phyloP scores from a whole-genome alignment of 2,329 filamentous ascomycete species.

The Lecanicillium sp. region DNA sequence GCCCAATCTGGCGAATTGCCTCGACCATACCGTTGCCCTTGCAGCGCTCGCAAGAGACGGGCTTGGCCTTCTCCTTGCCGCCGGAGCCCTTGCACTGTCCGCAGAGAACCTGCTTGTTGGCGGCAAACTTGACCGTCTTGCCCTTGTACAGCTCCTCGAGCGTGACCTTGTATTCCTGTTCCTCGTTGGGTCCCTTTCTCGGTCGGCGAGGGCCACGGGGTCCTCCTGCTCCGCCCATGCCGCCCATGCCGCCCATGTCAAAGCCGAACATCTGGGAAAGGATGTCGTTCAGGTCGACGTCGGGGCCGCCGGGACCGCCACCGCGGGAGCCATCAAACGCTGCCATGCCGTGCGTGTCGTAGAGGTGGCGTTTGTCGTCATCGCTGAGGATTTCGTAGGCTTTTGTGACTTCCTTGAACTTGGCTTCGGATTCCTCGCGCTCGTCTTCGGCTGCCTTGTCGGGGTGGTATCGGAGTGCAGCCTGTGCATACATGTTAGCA shows the following conservation, averaged over 20 bases:
- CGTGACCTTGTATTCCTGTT: constrained; percentile 83
- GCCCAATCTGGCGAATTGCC: constrained; percentile 73
- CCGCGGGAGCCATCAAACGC: constrained; percentile 76
- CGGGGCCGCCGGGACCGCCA: constrained; percentile 57
- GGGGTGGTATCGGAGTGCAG: constrained; percentile 80
- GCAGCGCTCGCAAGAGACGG: constrained; percentile 75
- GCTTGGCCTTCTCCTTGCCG: constrained; percentile 85
- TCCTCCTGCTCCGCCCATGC: constrained; percentile 34
- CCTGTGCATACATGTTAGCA: constrained; percentile 38
- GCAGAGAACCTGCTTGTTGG: constrained; percentile 90
- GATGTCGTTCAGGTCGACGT: constrained; percentile 84
- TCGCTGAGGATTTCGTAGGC: constrained; percentile 98
- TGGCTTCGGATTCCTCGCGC: constrained; percentile 76
- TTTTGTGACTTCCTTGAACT: constrained; percentile 87
- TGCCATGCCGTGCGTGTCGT: constrained; percentile 92
- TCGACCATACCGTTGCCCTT: constrained; percentile 71
- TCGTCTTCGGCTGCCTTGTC: constrained; percentile 89
- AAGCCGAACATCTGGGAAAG: constrained; percentile 87
- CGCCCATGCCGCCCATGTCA: constrained; percentile 51
- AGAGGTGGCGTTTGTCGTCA: constrained; percentile 84
- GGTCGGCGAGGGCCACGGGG: constrained; percentile 50
- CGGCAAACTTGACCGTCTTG: constrained; percentile 94
- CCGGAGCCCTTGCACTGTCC: constrained; percentile 79
- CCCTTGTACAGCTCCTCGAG: constrained; percentile 97
- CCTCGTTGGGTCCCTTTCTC: constrained; percentile 70